Percentiles rank a stretch among this genome's conserved stretches.
These are phyloP conservation scores for Fusarium decemcellulare DNA, from an alignment of 2,329 filamentous ascomycete genomes.

Conservation along the genomic window DNA sequence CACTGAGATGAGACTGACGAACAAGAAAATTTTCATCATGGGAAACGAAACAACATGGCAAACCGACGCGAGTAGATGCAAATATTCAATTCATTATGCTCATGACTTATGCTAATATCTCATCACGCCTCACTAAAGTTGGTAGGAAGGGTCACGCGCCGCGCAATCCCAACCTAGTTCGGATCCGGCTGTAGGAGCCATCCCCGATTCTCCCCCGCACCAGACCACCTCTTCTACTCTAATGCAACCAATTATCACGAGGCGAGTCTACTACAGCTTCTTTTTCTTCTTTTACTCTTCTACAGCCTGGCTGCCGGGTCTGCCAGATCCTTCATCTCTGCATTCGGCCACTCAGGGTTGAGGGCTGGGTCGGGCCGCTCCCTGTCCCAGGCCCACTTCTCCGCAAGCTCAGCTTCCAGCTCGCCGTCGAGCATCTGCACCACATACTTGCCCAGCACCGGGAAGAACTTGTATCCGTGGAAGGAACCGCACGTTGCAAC, in stretches of 20 bases:
- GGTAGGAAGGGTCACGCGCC: too few species aligned
- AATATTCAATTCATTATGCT: too few species aligned
- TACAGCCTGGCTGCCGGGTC: constrained; percentile 51
- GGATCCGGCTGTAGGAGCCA: too few species aligned
- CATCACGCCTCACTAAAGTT: too few species aligned
- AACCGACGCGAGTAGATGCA: too few species aligned
- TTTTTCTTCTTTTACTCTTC: background rate
- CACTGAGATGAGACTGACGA: too few species aligned
- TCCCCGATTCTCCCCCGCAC: background rate
- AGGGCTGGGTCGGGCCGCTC: constrained; percentile 66
- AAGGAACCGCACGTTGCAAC: constrained; percentile 76
- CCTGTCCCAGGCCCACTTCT: constrained; percentile 72
- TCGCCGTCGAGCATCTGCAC: constrained; percentile 66
- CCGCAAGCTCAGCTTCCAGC: constrained; percentile 58
- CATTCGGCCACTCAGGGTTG: constrained; percentile 70
- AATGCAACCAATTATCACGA: background rate
- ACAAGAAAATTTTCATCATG: too few species aligned
- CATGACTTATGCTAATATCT: too few species aligned
- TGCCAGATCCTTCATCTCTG: constrained; percentile 69
- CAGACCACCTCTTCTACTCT: background rate
- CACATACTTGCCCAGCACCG: constrained; percentile 74
- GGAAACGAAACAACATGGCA: too few species aligned
- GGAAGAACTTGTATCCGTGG: constrained; percentile 79
- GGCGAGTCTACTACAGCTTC: constrained; percentile 3
- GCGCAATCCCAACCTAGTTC: too few species aligned